Evolutionary conservation across 2,329 filamentous ascomycete genomes (phyloP).

Genomic region (Trichoderma hamatum): DNA sequence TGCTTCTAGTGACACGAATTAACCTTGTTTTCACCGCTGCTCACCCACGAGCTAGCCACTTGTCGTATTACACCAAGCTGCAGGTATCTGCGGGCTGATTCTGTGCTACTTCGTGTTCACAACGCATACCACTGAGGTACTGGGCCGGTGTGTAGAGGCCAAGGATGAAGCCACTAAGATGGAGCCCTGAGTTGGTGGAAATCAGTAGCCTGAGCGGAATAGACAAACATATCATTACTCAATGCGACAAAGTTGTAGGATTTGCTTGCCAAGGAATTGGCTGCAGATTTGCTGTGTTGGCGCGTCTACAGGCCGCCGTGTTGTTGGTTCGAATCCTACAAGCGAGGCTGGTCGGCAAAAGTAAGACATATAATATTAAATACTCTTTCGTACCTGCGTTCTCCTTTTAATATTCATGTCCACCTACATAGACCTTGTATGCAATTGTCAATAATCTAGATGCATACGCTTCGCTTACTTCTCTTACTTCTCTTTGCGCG

Average conservation of each 20-base stretch:
- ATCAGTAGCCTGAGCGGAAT: not conserved
- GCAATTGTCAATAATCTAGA: not conserved
- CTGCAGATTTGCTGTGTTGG: conserved; percentile 17
- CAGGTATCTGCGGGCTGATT: too few relatives aligned
- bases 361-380: not conserved
- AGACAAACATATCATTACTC: not conserved
- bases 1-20: too few relatives aligned
- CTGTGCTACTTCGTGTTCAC: not conserved
- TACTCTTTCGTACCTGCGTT: not conserved
- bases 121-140: not conserved
- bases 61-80: too few relatives aligned
- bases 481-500: conserved; percentile 1
- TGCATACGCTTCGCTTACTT: not conserved
- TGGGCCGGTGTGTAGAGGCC: not conserved
- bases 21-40: too few relatives aligned
- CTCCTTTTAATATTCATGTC: not conserved
- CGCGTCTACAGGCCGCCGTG: not conserved
- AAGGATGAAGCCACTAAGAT: not conserved
- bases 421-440: not conserved
- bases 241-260: not conserved
- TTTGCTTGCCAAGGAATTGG: not conserved
- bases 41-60: too few relatives aligned
- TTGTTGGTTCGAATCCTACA: not conserved
- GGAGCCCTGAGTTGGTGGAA: not conserved
- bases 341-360: not conserved